These are phyloP conservation scores for Auriscalpium vulgare DNA, from an alignment of 768 basidiomycete genomes.

Conservation along the genomic window DNA sequence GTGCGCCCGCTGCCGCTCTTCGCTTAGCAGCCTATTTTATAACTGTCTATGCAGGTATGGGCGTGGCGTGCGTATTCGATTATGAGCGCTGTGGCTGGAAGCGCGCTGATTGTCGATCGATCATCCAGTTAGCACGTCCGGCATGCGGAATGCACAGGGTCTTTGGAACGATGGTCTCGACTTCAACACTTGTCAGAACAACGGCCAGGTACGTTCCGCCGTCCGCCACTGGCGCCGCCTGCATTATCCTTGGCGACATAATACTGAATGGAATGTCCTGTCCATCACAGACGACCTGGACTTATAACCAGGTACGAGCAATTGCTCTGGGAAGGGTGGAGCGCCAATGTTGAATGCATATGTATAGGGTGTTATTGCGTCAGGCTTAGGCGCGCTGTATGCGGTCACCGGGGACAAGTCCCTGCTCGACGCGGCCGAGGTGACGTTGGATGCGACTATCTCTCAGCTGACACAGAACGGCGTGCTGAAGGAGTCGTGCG, in stretches of 20 bases:
- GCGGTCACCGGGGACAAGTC: constrained; percentile 31
- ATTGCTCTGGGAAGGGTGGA: too few species aligned
- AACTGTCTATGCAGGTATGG: constrained; percentile 16
- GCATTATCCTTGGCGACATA: neutral
- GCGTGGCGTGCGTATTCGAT: constrained; percentile 19
- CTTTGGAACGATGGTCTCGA: constrained; percentile 39
- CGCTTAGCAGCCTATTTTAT: neutral
- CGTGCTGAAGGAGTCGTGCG: constrained; percentile 46
- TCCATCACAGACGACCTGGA: constrained; percentile 42
- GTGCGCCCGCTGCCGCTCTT: constrained; percentile 30
- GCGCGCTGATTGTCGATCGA: neutral
- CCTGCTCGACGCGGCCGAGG: constrained; percentile 39
- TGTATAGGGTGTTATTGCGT: constrained; percentile 45
- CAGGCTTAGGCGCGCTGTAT: constrained; percentile 40
- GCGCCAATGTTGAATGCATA: neutral
- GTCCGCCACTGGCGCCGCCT: neutral
- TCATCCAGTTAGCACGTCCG: constrained; percentile 30
- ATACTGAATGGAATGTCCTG: neutral
- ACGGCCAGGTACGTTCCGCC: constrained; percentile 27
- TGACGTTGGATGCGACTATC: constrained; percentile 46
- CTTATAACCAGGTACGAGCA: constrained; percentile 44
- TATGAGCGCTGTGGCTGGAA: neutral
- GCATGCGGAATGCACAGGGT: constrained; percentile 38
- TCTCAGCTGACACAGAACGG: constrained; percentile 28
- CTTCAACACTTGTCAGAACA: constrained; percentile 30